Evolutionary conservation across 768 basidiomycete genomes (phyloP).

Genomic region (Mycena amicta): DNA sequence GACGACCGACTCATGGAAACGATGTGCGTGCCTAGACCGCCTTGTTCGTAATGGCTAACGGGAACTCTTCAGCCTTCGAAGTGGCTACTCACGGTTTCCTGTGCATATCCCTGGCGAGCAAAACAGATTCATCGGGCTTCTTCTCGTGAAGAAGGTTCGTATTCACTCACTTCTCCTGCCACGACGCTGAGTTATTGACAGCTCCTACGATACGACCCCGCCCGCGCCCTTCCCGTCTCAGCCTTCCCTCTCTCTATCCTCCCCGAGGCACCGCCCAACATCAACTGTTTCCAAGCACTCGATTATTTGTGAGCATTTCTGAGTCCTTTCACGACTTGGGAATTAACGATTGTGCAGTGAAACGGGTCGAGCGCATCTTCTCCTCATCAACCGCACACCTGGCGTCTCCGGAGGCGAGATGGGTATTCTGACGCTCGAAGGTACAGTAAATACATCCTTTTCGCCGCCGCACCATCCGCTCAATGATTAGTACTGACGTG

Average conservation of each 20-base stretch:
- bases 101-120: conserved; percentile 75
- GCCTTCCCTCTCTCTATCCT: conserved; percentile 79
- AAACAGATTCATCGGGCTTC: conserved; percentile 74
- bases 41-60: neutral
- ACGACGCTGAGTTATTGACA: conserved; percentile 36
- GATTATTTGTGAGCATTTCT: conserved; percentile 75
- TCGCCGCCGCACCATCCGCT: too few relatives aligned
- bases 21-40: conserved; percentile 46
- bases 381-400: conserved; percentile 83
- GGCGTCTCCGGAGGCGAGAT: conserved; percentile 85
- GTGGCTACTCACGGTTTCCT: conserved; percentile 92
- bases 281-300: conserved; percentile 93
- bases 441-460: conserved; percentile 34
- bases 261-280: conserved; percentile 85
- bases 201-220: conserved; percentile 89
- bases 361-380: conserved; percentile 90
- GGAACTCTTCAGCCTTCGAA: conserved; percentile 50
- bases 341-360: conserved; percentile 53
- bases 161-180: too few relatives aligned
- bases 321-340: neutral
- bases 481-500: too few relatives aligned
- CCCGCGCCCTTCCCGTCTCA: conserved; percentile 70
- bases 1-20: conserved; percentile 79
- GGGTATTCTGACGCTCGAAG: conserved; percentile 90
- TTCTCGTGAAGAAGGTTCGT: conserved; percentile 81